Percentiles rank a stretch among this genome's conserved stretches.
Evolutionary conservation across 179 eudicot genomes (phyloP).

Genomic region (Sideroxylon spinosum): DNA sequence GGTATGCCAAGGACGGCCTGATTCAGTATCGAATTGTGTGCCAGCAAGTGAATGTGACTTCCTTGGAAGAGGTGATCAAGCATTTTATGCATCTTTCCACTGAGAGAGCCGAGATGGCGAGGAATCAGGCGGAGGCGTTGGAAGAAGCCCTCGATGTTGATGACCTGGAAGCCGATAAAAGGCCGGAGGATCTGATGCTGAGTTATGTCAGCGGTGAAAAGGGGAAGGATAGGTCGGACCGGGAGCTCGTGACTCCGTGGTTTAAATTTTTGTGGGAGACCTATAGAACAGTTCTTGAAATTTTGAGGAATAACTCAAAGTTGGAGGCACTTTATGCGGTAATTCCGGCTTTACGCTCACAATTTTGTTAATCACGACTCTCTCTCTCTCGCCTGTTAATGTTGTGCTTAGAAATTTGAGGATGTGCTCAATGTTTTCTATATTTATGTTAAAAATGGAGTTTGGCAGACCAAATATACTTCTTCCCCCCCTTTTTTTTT

Average conservation of each 20-base stretch:
- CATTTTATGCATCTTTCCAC: slow-evolving; percentile 82
- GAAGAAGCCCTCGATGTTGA: slow-evolving; percentile 88
- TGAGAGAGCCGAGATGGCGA: slow-evolving; percentile 75
- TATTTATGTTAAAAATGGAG: not conserved
- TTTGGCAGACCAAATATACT: not conserved
- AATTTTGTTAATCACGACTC: not conserved
- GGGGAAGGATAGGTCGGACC: slow-evolving; percentile 86
- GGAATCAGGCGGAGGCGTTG: slow-evolving; percentile 73
- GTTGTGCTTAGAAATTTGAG: not conserved
- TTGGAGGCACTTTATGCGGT: slow-evolving; percentile 79
- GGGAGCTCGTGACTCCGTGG: slow-evolving; percentile 92
- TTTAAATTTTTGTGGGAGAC: slow-evolving; percentile 77
- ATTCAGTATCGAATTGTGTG: slow-evolving; percentile 81
- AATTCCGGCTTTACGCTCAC: not conserved
- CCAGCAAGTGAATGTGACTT: slow-evolving; percentile 81
- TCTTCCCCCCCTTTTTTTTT: too few species aligned
- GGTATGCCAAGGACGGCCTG: slow-evolving; percentile 83
- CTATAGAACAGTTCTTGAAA: slow-evolving; percentile 75
- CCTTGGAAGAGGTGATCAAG: slow-evolving; percentile 84
- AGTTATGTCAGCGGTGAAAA: slow-evolving; percentile 91
- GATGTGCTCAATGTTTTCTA: not conserved
- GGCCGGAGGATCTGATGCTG: slow-evolving; percentile 87
- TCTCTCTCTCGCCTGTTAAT: too few species aligned
- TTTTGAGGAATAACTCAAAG: slow-evolving; percentile 80
- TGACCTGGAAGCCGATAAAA: slow-evolving; percentile 75